Base-by-base conservation (phyloP, 2,329 filamentous ascomycete species). In the Fusarium praegraminearum region DNA sequence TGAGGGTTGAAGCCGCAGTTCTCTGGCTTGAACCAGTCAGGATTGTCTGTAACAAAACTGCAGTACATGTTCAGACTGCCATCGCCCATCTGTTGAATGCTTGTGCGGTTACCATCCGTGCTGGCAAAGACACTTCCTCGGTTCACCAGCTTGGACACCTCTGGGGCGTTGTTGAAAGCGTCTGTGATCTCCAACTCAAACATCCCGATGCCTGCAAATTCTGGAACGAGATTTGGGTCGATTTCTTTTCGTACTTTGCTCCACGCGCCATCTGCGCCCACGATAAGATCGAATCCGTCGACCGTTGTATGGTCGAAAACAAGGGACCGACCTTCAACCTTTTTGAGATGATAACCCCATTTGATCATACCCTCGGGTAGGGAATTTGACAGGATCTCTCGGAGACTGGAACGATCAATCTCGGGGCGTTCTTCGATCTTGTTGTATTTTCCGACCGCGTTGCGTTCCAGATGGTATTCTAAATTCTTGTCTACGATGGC, bases 341-440 rank as follows among this genome's bases (percentile, higher is more conserved):
- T 70, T 50, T 77, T 73, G 20, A 89, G 79, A 50, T 76, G 81
- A 46, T 80, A 76, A 3, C 79, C 81, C 85, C 83, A 88, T 57
- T 78, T 75, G 43, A 87, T 81, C 57, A 76, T 83, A 7, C 76
- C 80, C 10, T 78, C 73, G 0, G 85, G 80, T 12, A 86, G 77
- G 4, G 83, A 83, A 26, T 82, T 77, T 20, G 81, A 74, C 11
- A 87, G 76, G 5, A 87, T 76, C 45, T 80, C 71, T 9, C 83
- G 78, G 18, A 87, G 78, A 24, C 78, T 75, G 8, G 77, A 68
- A 20, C 85, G 82, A 73, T 89, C 86, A 63, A 89, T 88, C 72
- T 88, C 86, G 1, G 85, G 85, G 9, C 83, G 79, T 58, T 82
- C 79, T 45, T 74, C 74, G 22, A 80, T 47, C 15, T 68, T 67